phyloP scores from a whole-genome alignment of 1,284 basidiomycete genomes.

The Mycosarcoma mackinlayi region DNA sequence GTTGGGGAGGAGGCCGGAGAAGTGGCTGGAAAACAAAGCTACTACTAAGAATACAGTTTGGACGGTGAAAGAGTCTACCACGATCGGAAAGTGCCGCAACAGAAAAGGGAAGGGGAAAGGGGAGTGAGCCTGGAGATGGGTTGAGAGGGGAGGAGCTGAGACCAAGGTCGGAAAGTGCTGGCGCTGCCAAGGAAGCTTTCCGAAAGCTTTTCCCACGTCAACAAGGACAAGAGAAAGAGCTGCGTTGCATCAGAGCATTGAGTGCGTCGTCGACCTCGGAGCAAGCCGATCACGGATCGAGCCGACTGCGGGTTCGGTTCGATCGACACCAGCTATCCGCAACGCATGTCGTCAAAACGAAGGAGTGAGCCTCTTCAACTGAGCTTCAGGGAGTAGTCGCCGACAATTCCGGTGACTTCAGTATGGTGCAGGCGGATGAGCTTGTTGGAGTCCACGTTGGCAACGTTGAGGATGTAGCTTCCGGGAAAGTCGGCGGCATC shows the following conservation, averaged over 20 bases:
- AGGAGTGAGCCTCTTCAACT: background rate
- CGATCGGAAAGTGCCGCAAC: background rate
- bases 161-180: background rate
- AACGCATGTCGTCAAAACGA: no score
- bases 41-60: constrained; percentile 39
- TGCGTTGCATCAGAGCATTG: background rate
- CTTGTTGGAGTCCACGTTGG: constrained; percentile 24
- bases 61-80: background rate
- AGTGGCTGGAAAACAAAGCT: constrained; percentile 9
- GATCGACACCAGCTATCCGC: no score
- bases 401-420: constrained; percentile 18
- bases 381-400: constrained; percentile 47
- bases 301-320: constrained; percentile 3
- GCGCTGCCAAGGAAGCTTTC: background rate
- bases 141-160: background rate
- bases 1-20: background rate
- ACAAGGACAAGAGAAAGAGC: background rate
- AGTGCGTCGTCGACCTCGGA: background rate
- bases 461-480: constrained; percentile 25
- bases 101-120: background rate
- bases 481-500: constrained; percentile 37
- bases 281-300: constrained; percentile 9
- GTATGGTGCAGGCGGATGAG: constrained; percentile 29
- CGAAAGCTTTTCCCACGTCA: background rate
- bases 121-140: background rate